Conservation (phyloP, 805 yeast species). For the Vanderwaltozyma yarrowii region DNA sequence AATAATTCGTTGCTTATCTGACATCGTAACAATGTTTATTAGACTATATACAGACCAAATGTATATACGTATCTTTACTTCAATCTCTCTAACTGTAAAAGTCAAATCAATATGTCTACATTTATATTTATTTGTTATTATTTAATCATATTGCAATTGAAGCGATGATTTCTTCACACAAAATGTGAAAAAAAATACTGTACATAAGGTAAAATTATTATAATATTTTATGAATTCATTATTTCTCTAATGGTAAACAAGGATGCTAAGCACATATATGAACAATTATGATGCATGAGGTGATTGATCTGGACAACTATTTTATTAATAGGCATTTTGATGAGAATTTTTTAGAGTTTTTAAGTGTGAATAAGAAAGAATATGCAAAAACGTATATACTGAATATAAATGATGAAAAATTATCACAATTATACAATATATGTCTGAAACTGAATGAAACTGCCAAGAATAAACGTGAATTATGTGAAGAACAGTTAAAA, state of each 20-base stretch:
- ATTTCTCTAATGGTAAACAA: too few relatives aligned
- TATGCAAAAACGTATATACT: slow-evolving; percentile 2
- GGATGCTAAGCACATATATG: too few relatives aligned
- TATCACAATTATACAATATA: slow-evolving; percentile 11
- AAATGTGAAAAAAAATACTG: too few relatives aligned
- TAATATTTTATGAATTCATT: too few relatives aligned
- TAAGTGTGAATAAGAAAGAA: slow-evolving; percentile 2
- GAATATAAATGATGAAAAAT: slow-evolving; percentile 1
- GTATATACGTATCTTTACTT: too few relatives aligned
- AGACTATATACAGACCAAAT: too few relatives aligned
- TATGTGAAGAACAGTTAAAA: slow-evolving; percentile 33
- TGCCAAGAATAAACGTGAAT: slow-evolving; percentile 10
- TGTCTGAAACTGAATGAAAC: slow-evolving; percentile 4
- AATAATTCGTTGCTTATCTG: slow-evolving; percentile 7
- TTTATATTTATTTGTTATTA: too few relatives aligned
- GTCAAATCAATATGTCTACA: too few relatives aligned
- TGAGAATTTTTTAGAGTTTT: slow-evolving; percentile 8
- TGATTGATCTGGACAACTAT: slow-evolving; percentile 5
- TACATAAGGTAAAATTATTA: too few relatives aligned
- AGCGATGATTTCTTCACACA: too few relatives aligned
- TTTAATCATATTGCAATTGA: too few relatives aligned
- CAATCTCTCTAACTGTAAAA: too few relatives aligned
- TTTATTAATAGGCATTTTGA: slow-evolving; percentile 9
- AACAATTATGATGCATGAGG: not conserved
- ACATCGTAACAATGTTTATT: not conserved